Conservation (phyloP, 371 early-diverging fungal species). For the Capillidium rhysosporum region DNA sequence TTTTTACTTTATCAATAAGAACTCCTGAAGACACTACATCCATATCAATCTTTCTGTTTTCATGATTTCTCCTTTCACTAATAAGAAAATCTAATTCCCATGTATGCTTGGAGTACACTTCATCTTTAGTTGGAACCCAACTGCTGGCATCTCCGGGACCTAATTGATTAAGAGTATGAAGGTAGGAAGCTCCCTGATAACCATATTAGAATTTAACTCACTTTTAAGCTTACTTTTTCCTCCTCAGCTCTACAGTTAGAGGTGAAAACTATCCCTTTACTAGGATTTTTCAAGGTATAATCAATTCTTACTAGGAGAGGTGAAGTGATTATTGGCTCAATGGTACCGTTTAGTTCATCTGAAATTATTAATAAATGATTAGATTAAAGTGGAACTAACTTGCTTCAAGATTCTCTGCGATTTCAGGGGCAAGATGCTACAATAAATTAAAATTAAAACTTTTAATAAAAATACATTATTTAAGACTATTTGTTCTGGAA, state of each 20-base stretch:
- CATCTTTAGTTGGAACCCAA: constrained; percentile 82
- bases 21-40: neutral
- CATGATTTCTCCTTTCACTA: constrained; percentile 10
- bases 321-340: constrained; percentile 2
- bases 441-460: too few species aligned
- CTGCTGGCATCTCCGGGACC: constrained; percentile 51
- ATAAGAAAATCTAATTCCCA: constrained; percentile 64
- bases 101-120: constrained; percentile 45
- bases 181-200: constrained; percentile 31
- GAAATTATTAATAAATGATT: neutral
- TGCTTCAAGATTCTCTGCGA: neutral
- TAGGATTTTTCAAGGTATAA: constrained; percentile 25
- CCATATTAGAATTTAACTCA: constrained; percentile 8
- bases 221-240: constrained; percentile 21
- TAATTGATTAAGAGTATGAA: constrained; percentile 60
- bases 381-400: neutral
- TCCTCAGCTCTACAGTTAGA: constrained; percentile 33
- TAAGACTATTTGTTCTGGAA: neutral
- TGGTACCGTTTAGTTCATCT: neutral
- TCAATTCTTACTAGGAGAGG: constrained; percentile 26
- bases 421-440: neutral
- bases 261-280: constrained; percentile 27
- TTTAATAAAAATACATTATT: neutral
- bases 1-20: neutral
- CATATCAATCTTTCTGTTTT: constrained; percentile 16